These are phyloP conservation scores for Antitrichia curtipendula DNA, from an alignment of 225 moss, liverwort and hornwort species.

Conservation along the genomic window DNA sequence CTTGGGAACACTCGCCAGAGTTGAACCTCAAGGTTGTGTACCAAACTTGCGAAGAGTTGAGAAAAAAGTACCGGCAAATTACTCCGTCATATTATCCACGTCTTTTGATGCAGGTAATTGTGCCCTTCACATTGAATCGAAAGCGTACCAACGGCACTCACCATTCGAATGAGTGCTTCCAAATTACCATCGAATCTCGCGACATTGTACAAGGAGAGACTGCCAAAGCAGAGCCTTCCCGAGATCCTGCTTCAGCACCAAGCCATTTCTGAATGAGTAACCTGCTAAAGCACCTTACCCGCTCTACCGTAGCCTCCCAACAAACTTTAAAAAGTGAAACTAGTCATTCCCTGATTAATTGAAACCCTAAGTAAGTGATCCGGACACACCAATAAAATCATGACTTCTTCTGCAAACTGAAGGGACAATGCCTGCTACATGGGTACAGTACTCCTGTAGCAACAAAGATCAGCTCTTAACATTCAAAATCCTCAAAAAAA, in stretches of 20 bases:
- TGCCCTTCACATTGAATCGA: not conserved
- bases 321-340: not conserved
- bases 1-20: not conserved
- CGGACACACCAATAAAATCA: not conserved
- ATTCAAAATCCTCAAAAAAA: not conserved
- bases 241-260: not conserved
- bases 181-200: not conserved
- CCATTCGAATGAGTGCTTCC: not conserved
- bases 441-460: not conserved
- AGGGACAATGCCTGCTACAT: not conserved
- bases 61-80: slow-evolving; percentile 24
- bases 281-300: not conserved
- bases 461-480: not conserved
- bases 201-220: not conserved
- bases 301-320: not conserved
- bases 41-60: not conserved
- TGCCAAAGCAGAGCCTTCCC: not conserved
- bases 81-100: not conserved
- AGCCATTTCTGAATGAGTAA: not conserved
- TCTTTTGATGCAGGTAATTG: not conserved
- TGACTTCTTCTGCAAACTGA: not conserved
- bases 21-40: not conserved
- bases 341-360: not conserved
- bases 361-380: not conserved
- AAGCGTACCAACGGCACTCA: not conserved